These are phyloP conservation scores for Trypanosoma avium DNA, from an alignment of 208 protist species.

Conservation along the genomic window DNA sequence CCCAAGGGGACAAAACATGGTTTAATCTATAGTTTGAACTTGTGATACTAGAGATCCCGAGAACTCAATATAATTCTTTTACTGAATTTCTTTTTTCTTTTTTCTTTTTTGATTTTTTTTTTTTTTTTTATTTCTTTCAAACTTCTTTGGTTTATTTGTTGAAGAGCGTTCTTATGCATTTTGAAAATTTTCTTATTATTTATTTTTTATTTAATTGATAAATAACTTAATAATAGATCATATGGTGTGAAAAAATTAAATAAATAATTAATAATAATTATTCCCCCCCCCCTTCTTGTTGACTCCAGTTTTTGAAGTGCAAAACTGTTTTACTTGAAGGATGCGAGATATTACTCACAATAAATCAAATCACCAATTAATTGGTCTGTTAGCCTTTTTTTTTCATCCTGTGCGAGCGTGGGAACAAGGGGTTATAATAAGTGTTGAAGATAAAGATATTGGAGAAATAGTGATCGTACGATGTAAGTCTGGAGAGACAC, in stretches of 20 bases:
- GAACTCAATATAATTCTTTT: too few relatives aligned
- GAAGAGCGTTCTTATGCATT: background rate
- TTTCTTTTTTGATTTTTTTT: background rate
- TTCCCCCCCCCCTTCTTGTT: constrained; percentile 3
- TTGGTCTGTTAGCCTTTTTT: constrained; percentile 13
- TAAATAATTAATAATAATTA: too few relatives aligned
- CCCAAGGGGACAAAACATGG: constrained; percentile 25
- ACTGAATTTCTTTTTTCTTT: too few relatives aligned
- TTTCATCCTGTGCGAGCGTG: constrained; percentile 21
- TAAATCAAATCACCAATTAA: background rate
- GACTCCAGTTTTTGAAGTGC: background rate
- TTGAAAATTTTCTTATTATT: background rate
- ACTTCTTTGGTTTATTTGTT: background rate
- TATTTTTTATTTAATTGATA: too few relatives aligned
- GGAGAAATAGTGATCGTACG: constrained; percentile 2
- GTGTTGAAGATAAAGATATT: background rate
- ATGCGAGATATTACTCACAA: background rate
- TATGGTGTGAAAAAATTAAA: background rate
- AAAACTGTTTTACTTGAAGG: background rate
- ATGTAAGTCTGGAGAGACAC: constrained; percentile 18
- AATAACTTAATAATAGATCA: too few relatives aligned
- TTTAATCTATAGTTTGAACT: too few relatives aligned
- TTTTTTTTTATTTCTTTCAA: background rate
- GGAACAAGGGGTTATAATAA: constrained; percentile 16
- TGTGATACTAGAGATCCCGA: too few relatives aligned